Evolutionary conservation across 2,329 filamentous ascomycete genomes (phyloP).

Genomic region (Fusarium agapanthi): DNA sequence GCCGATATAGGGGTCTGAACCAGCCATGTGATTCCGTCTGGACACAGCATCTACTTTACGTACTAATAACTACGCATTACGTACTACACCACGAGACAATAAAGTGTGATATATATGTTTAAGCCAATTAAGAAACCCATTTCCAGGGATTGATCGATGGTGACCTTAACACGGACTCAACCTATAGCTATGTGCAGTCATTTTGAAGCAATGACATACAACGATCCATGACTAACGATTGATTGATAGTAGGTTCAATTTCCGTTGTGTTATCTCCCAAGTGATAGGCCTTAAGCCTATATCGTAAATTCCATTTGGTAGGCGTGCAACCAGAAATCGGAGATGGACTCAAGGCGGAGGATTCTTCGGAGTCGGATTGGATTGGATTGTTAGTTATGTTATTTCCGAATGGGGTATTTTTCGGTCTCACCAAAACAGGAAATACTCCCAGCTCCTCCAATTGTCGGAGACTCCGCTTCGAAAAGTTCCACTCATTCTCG

Average conservation of each 20-base stretch:
- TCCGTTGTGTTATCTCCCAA: accelerated
- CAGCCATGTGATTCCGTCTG: accelerated
- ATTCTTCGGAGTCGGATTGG: not conserved
- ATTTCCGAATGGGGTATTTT: not conserved
- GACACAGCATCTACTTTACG: not conserved
- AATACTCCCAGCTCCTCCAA: not conserved
- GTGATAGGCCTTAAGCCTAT: not conserved
- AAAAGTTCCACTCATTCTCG: not conserved
- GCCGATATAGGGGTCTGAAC: accelerated
- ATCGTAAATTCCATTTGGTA: not conserved
- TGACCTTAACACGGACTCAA: no score
- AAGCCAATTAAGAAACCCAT: not conserved
- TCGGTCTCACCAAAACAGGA: not conserved
- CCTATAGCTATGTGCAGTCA: not conserved
- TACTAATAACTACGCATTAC: no score
- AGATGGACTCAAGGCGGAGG: accelerated
- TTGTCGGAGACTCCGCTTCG: not conserved
- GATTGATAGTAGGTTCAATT: accelerated
- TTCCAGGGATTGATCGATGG: not conserved
- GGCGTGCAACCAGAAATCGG: not conserved
- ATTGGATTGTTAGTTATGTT: not conserved
- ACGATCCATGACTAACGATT: not conserved
- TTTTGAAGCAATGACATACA: no score
- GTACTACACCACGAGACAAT: accelerated
- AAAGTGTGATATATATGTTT: not conserved